Evolutionary conservation across 164 flowering plant genomes (phyloP), one percentile per base, ranked within the genome.

Genomic region (Aristolochia californica): DNA sequence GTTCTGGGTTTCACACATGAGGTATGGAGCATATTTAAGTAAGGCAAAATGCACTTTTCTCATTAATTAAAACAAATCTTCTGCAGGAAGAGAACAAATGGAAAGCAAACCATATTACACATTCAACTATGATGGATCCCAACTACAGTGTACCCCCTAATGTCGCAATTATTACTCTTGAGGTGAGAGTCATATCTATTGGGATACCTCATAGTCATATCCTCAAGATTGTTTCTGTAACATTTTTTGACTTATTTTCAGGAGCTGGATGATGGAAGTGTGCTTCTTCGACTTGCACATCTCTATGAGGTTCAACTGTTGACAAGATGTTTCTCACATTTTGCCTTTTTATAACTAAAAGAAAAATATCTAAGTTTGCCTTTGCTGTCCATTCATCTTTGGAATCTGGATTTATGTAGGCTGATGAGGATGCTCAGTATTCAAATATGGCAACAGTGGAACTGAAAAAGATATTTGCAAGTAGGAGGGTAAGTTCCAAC

Each of bases 151-250:
- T 89, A 66, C 97, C 97, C 59, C 77, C 44, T 43, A 89, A 87
- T 74, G 84, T 89, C 53, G 97, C 90, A 65, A 55, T 89, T 48
- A 79, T 89, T 34, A 89, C 95, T 57, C 88, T 89, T 68, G 80
- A 86, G 94, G 97, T 86, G 50, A 66, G 58, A n/a, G 5, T n/a
- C 13, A 58, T 25, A 10, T 25, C 17, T 13, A 22, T 50, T 22
- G 11, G 5, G 16, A 16, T 48, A n/a, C 5, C 22, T 18, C 22
- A 0, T 48, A 1, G 22, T n/a, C 12, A 48, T 48, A 5, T 48
- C 17, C 20, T 16, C 22, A 9, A 48, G 51, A n/a, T 13, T 20
- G n/a, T 10, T n/a, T 22, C 2, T 8, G 10, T 18, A 48, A 48
- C 51, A 2, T 48, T n/a, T n/a, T n/a, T n/a, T n/a, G 51, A 16